phyloP scores from a whole-genome alignment of 2,329 filamentous ascomycete genomes.

The Nannizziopsis barbatae region DNA sequence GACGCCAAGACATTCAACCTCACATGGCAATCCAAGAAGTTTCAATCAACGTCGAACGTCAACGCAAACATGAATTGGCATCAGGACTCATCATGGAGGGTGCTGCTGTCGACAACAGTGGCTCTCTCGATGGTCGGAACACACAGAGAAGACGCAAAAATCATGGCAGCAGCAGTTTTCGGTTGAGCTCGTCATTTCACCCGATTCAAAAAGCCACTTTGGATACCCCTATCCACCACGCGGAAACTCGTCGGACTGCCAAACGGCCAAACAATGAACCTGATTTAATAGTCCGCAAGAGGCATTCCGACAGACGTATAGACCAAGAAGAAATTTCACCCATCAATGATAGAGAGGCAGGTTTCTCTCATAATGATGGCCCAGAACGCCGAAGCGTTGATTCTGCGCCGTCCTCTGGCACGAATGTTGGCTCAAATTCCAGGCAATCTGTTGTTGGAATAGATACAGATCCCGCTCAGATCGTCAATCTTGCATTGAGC shows the following conservation, averaged over 20 bases:
- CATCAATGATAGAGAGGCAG: neutral
- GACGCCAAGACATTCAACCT: too few species aligned
- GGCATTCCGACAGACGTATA: conserved; percentile 27
- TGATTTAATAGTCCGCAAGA: conserved; percentile 27
- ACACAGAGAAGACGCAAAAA: conserved; percentile 10
- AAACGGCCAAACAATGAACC: conserved; percentile 33
- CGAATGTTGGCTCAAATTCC: neutral
- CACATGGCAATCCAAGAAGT: too few species aligned
- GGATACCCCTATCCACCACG: neutral
- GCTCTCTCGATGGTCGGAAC: neutral
- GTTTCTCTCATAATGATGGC: neutral
- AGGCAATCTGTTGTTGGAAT: conserved; percentile 28
- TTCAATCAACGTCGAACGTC: too few species aligned
- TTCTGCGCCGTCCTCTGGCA: neutral
- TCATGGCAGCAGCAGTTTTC: conserved; percentile 14
- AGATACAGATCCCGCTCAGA: conserved; percentile 71
- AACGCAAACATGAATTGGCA: neutral
- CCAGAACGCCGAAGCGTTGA: neutral
- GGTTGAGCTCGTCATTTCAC: conserved; percentile 9
- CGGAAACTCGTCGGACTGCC: conserved; percentile 15
- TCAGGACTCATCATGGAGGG: neutral
- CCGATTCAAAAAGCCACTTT: neutral
- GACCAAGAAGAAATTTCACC: conserved; percentile 21
- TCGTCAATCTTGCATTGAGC: conserved; percentile 84
- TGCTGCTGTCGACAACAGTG: neutral